A percentile compares a stretch with the other conserved stretches of the same genome.
These are phyloP conservation scores for Alternaria metachromatica DNA, from an alignment of 2,329 filamentous ascomycete species.

Conservation along the genomic window DNA sequence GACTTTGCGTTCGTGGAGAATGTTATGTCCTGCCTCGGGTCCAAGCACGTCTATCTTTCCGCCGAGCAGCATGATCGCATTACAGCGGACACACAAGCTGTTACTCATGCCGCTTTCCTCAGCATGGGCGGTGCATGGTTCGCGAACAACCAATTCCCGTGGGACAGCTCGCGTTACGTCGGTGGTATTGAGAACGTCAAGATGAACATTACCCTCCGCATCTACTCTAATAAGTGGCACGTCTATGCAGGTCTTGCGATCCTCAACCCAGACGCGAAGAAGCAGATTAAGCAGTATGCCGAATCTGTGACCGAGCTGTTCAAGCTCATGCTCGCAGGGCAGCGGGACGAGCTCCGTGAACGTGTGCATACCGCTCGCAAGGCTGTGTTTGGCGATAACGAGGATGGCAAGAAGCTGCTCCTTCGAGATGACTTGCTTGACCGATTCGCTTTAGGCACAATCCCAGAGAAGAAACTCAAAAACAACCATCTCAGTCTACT, in stretches of 20 bases:
- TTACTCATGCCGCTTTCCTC: slow-evolving; percentile 95
- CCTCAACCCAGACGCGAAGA: slow-evolving; percentile 88
- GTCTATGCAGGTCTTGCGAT: slow-evolving; percentile 98
- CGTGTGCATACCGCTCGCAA: slow-evolving; percentile 82
- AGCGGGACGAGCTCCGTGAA: slow-evolving; percentile 73
- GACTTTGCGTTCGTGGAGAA: slow-evolving; percentile 80
- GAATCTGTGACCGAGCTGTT: slow-evolving; percentile 90
- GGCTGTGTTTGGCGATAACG: slow-evolving; percentile 65
- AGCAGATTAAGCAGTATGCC: slow-evolving; percentile 94
- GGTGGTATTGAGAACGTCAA: slow-evolving; percentile 99
- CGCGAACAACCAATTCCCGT: slow-evolving; percentile 92
- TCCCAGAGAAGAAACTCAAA: slow-evolving; percentile 70
- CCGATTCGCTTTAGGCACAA: slow-evolving; percentile 81
- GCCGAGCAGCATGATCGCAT: slow-evolving; percentile 93
- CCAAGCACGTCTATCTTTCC: slow-evolving; percentile 85
- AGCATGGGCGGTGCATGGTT: slow-evolving; percentile 98
- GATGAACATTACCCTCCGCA: slow-evolving; percentile 96
- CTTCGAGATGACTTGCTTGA: slow-evolving; percentile 83
- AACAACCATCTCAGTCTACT: slow-evolving; percentile 95
- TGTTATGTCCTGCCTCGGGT: slow-evolving; percentile 82
- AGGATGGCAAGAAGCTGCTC: slow-evolving; percentile 71
- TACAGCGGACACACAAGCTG: slow-evolving; percentile 96
- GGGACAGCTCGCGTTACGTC: slow-evolving; percentile 94
- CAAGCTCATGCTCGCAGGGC: slow-evolving; percentile 93
- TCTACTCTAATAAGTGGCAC: slow-evolving; percentile 99